A percentile compares a stretch with the other conserved stretches of the same genome.
Evolutionary conservation across 768 basidiomycete genomes (phyloP).

Genomic region (Dacryopinax primogenitus): DNA sequence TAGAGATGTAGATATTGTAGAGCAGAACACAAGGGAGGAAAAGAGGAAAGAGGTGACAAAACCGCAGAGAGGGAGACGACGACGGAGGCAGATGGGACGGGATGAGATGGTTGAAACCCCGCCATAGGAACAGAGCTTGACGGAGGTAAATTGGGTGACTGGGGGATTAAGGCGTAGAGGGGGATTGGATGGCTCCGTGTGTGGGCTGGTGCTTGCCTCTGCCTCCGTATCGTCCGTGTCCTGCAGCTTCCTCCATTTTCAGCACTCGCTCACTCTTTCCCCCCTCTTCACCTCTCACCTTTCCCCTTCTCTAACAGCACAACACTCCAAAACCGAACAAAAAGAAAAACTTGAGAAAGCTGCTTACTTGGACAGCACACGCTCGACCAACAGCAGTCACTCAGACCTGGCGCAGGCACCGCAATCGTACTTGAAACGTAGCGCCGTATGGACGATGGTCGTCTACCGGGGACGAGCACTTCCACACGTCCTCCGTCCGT

Average conservation of each 20-base stretch:
- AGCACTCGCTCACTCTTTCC: not conserved
- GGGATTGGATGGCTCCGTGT: not conserved
- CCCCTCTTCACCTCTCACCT: not conserved
- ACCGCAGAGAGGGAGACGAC: no score
- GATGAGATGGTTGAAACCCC: not conserved
- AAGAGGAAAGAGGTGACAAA: not conserved
- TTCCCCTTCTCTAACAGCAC: no score
- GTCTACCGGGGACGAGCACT: not conserved
- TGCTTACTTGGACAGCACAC: not conserved
- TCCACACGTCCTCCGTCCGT: not conserved
- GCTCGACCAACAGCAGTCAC: not conserved
- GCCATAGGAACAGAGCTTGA: no score
- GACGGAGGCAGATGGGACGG: not conserved
- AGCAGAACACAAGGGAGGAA: not conserved
- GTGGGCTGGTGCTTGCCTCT: not conserved
- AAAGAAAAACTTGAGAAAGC: no score
- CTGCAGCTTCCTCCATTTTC: not conserved
- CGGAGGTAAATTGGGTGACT: no score
- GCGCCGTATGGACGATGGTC: constrained; percentile 1
- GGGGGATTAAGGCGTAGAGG: no score
- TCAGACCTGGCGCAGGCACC: not conserved
- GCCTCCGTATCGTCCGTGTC: constrained; percentile 2
- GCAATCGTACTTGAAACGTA: not conserved
- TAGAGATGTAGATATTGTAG: not conserved
- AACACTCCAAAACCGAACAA: not conserved